Percentiles rank a stretch among this genome's conserved stretches.
Evolutionary conservation across 768 basidiomycete genomes (phyloP).

Genomic region (Macrolepiota albuminosa): DNA sequence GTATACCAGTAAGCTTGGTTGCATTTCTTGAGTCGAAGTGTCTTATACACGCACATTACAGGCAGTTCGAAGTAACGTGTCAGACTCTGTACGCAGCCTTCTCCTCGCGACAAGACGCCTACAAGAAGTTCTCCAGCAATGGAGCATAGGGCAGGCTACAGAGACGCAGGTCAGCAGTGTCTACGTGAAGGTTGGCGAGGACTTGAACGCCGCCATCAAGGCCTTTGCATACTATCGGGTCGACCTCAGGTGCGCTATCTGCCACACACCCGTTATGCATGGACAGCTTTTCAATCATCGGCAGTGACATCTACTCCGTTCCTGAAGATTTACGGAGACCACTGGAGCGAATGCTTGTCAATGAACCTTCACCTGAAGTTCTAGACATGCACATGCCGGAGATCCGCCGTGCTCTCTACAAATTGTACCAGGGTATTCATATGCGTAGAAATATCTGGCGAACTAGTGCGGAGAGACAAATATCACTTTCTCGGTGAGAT

Average conservation of each 20-base stretch:
- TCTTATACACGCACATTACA: conserved; percentile 8
- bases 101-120: conserved; percentile 80
- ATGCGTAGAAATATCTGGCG: conserved; percentile 57
- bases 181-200: conserved; percentile 84
- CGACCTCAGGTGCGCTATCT: conserved; percentile 49
- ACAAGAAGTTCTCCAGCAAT: conserved; percentile 67
- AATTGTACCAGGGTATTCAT: conserved; percentile 78
- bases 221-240: conserved; percentile 76
- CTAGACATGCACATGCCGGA: conserved; percentile 76
- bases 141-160: conserved; percentile 55
- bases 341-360: conserved; percentile 60
- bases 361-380: conserved; percentile 72
- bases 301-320: conserved; percentile 59
- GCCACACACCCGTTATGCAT: neutral
- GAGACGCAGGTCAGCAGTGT: conserved; percentile 81
- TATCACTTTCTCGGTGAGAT: neutral
- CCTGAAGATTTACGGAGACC: conserved; percentile 62
- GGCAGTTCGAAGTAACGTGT: conserved; percentile 41
- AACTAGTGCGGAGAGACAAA: conserved; percentile 15
- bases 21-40: neutral
- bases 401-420: conserved; percentile 77
- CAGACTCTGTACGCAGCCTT: conserved; percentile 55
- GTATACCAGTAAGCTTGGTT: neutral
- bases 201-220: conserved; percentile 75
- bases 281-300: neutral